These are phyloP conservation scores for Diaporthe vexans DNA, from an alignment of 2,329 filamentous ascomycete genomes.

Conservation along the genomic window DNA sequence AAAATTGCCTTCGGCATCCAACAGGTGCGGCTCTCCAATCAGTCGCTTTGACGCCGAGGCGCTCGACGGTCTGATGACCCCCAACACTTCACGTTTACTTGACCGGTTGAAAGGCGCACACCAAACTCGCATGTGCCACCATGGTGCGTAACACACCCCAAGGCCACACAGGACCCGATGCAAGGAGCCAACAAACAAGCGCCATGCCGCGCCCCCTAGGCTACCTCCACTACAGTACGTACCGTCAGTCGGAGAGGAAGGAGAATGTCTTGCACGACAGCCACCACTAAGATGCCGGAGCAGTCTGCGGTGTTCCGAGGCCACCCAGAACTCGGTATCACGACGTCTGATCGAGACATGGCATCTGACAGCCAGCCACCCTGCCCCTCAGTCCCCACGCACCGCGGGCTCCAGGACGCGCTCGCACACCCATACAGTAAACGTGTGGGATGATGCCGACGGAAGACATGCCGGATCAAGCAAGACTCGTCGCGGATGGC, in stretches of 20 bases:
- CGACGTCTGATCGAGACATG: conserved; percentile 25
- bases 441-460: conserved; percentile 26
- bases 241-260: conserved; percentile 1
- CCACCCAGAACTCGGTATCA: conserved; percentile 12
- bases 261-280: conserved; percentile 22
- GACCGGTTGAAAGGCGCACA: conserved; percentile 29
- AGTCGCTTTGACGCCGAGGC: conserved; percentile 25
- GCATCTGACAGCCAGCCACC: conserved; percentile 33
- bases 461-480: conserved; percentile 17
- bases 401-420: conserved; percentile 2
- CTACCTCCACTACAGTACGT: background rate
- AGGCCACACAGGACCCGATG: conserved; percentile 20
- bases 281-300: background rate
- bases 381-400: background rate
- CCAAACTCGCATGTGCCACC: conserved; percentile 30
- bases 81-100: conserved; percentile 32
- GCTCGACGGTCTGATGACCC: conserved; percentile 34
- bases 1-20: conserved; percentile 27
- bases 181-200: conserved; percentile 30
- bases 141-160: conserved; percentile 30
- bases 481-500: conserved; percentile 31
- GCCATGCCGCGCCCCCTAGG: conserved; percentile 21
- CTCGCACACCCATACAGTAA: background rate
- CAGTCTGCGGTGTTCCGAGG: conserved; percentile 18
- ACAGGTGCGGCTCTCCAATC: conserved; percentile 33